Evolutionary conservation across 805 yeast genomes (phyloP).

Genomic region (Metschnikowia corniflorae): DNA sequence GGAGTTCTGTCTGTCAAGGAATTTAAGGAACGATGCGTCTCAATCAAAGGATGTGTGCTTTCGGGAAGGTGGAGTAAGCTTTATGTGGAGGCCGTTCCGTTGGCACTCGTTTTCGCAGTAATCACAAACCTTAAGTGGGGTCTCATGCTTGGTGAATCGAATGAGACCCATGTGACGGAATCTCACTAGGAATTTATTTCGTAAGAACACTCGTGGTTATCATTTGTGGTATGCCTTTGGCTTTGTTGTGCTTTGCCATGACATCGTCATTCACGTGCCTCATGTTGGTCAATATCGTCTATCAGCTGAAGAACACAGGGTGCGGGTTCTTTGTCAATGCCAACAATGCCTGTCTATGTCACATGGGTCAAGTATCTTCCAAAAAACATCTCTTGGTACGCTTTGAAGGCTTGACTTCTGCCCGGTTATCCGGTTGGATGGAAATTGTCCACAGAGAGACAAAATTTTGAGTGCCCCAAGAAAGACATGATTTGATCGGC

Average conservation of each 20-base stretch:
- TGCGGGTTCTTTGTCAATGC: slow-evolving; percentile 81
- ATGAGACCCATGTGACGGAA: slow-evolving; percentile 12
- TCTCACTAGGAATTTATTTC: slow-evolving; percentile 58
- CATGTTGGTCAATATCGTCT: slow-evolving; percentile 57
- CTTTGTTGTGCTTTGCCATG: slow-evolving; percentile 51
- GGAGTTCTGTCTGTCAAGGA: slow-evolving; percentile 49
- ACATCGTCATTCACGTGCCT: slow-evolving; percentile 61
- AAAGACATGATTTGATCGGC: too few species aligned
- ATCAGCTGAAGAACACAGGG: slow-evolving; percentile 70
- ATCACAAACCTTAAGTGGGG: slow-evolving; percentile 80
- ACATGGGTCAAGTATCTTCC: slow-evolving; percentile 80
- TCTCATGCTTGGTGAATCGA: slow-evolving; percentile 34
- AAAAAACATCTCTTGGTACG: slow-evolving; percentile 75
- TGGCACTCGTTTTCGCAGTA: slow-evolving; percentile 54
- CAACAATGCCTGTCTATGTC: slow-evolving; percentile 77
- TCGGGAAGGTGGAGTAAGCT: slow-evolving; percentile 65
- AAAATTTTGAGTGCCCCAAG: too few species aligned
- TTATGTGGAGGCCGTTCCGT: slow-evolving; percentile 63
- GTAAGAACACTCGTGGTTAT: slow-evolving; percentile 53
- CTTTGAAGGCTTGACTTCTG: slow-evolving; percentile 63
- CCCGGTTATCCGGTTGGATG: slow-evolving; percentile 62
- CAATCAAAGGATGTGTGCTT: slow-evolving; percentile 62
- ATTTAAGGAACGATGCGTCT: slow-evolving; percentile 62
- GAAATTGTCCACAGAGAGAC: slow-evolving; percentile 61
- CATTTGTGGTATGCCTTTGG: slow-evolving; percentile 53